Evolutionary conservation across 371 early-diverging fungal genomes (phyloP).

Genomic region (Saksenaea oblongispora): DNA sequence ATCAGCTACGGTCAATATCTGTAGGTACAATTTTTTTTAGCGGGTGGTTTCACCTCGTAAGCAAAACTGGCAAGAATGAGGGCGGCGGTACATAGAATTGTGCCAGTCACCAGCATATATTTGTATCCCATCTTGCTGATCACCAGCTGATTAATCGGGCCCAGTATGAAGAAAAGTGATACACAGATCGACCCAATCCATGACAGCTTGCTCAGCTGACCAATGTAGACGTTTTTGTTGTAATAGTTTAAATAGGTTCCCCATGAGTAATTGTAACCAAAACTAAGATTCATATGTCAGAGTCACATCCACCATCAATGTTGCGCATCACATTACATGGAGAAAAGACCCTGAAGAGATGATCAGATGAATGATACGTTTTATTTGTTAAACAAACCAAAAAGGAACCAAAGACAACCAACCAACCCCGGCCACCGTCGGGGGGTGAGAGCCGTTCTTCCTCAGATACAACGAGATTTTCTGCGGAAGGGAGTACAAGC

Average conservation of each 20-base stretch:
- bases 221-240: constrained; percentile 29
- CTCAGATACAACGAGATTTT: constrained; percentile 21
- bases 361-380: background rate
- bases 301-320: background rate
- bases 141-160: constrained; percentile 45
- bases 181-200: constrained; percentile 50
- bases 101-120: constrained; percentile 50
- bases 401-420: constrained; percentile 46
- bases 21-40: background rate
- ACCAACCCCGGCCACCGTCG: constrained; percentile 43
- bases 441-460: constrained; percentile 13
- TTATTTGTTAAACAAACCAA: constrained; percentile 20
- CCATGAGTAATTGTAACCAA: constrained; percentile 44
- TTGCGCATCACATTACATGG: constrained; percentile 17
- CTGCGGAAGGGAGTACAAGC: background rate
- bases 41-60: constrained; percentile 30
- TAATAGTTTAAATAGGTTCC: constrained; percentile 36
- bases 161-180: constrained; percentile 34
- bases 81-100: constrained; percentile 53
- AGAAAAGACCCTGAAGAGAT: constrained; percentile 19
- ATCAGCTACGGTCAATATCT: background rate
- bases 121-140: constrained; percentile 56
- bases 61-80: constrained; percentile 65
- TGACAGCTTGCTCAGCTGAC: constrained; percentile 29
- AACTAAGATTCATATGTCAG: constrained; percentile 17